Evolutionary conservation across 352 stramenopile species (phyloP).

Genomic region (Pythium oligandrum): DNA sequence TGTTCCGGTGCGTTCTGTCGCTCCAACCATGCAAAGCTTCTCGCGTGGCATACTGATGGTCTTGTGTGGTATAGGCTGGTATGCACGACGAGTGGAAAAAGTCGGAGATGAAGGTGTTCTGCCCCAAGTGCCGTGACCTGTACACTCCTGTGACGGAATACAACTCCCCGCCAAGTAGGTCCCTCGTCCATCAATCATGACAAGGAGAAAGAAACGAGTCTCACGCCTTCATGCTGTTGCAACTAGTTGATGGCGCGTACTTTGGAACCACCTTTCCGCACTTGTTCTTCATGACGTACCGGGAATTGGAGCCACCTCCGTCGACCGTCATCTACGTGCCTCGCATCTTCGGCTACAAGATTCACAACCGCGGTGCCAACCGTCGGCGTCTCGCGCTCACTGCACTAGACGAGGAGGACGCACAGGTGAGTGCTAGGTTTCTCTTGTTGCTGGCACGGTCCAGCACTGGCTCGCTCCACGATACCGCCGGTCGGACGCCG

Average conservation of each 20-base stretch:
- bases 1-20: conserved; percentile 50
- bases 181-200: not conserved
- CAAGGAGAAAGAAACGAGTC: not conserved
- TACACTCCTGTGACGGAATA: conserved; percentile 85
- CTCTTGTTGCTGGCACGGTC: conserved; percentile 1
- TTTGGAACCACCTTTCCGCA: conserved; percentile 99
- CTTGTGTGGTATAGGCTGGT: conserved; percentile 37
- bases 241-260: conserved; percentile 93
- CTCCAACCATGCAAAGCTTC: not conserved
- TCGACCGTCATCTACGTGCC: conserved; percentile 87
- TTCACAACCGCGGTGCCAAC: conserved; percentile 86
- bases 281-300: conserved; percentile 98
- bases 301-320: conserved; percentile 82
- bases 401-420: conserved; percentile 76
- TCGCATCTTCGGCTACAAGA: conserved; percentile 91
- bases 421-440: conserved; percentile 47
- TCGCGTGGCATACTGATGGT: too few relatives aligned
- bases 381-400: conserved; percentile 76
- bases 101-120: conserved; percentile 90
- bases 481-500: conserved; percentile 23
- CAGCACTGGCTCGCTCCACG: conserved; percentile 21
- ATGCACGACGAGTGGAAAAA: conserved; percentile 88
- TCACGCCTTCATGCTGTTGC: conserved; percentile 4
- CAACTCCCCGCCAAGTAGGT: conserved; percentile 78
- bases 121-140: conserved; percentile 84